Evolutionary conservation across 2,329 filamentous ascomycete genomes (phyloP), one percentile per base, ranked within the genome.

Genomic region (Albifimbria verrucaria): DNA sequence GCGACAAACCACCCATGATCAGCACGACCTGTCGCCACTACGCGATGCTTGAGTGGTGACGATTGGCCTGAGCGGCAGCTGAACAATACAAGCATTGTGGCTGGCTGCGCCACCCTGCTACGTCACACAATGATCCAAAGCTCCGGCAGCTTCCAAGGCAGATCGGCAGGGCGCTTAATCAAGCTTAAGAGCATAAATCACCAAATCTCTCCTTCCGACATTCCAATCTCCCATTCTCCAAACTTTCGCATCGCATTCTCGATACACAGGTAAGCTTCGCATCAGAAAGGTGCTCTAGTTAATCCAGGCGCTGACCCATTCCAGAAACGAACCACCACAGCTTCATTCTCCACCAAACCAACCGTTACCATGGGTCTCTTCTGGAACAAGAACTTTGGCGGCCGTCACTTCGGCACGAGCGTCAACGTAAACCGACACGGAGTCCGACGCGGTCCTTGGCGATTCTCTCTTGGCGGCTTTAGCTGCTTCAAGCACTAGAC

Each of bases 331-430:
- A 7, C 11, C 32, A 17, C 32, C 32, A 17, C 5, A 39, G 32
- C 32, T 39, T 15, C 4, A 39, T 17, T 17, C 32, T 15, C 32
- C 26, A 6, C 32, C 32, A 39, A 32, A 7, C 45, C n/a, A 48
- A 48, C 21, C n/a, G 12, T 26, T 49, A 65, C 6, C 36, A 80
- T 80, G 77, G 75, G 72, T 53, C 65, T 81, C 52, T 77, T 75
- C 65, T 79, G 74, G 61, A 66, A 66, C 51, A 79, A 77, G 59
- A 64, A 66, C 48, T 50, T 81, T 57, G 78, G 78, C 57, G 72
- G 73, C 50, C 72, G 73, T 28, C 77, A 77, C 59, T 74, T 80
- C 57, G 78, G 78, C 57, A 80, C 78, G 28, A 78, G 68, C 61
- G 66, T 81, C 50, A 68, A 70, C 28, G 75, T 73, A 20, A 71